Evolutionary conservation across 306 rosid species (phyloP), one percentile per base, ranked within the genome.

Genomic region (Gleditsia sinensis): DNA sequence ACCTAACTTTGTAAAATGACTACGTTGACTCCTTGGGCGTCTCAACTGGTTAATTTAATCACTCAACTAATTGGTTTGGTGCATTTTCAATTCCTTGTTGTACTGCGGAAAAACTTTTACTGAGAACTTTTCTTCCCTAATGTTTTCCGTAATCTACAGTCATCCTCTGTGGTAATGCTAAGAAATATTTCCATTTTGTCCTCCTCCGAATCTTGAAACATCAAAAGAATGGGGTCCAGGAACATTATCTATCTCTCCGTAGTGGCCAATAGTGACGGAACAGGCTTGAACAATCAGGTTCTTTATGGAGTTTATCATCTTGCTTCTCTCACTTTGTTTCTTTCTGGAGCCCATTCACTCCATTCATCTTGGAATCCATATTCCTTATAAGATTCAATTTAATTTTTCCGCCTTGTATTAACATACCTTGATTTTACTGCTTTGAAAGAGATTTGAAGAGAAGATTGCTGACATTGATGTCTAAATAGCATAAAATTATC

Each of bases 21-120:
- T 42, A 59, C 23, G 20, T 77, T 50, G 49, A 17, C 19, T 76
- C 43, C 43, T 19, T 30, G 12, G 48, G 10, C 59, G 32, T 59
- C 59, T 76, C 75, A 34, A 25, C 37, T 61, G 55, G 49, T 69
- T 63, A 6, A 45, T 61, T 81, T 55, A 54, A 20, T 66, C 71
- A 24, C 27, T 25, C 36, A n/a, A n/a, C n/a, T n/a, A n/a, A n/a
- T n/a, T n/a, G n/a, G n/a, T n/a, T 36, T 61, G 17, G 53, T 45
- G 57, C 57, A 36, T 43, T 55, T 53, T 62, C 13, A 6, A 34
- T 50, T 76, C 81, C 3, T 27, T 57, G 17, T 25, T 70, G 64
- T 48, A 60, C 59, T 55, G 16, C 23, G 27, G 27, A 24, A 6
- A 27, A 70, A 42, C 57, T 74, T 60, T 58, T 59, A 36, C 67